phyloP scores from a whole-genome alignment of 169 alveolate genomes.

The Eimeria necatrix region DNA sequence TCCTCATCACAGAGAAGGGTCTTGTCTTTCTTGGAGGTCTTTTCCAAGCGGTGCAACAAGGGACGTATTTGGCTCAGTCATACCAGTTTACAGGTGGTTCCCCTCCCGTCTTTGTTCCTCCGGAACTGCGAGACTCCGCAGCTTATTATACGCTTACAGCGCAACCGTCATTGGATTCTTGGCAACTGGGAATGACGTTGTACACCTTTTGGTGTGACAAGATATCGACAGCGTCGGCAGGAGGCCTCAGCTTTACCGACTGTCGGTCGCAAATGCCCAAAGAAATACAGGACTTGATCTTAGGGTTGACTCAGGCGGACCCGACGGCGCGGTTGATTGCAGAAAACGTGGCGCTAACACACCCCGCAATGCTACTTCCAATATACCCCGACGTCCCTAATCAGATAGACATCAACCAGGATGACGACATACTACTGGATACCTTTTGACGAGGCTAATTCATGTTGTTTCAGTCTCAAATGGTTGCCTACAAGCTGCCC shows the following conservation, averaged over 20 bases:
- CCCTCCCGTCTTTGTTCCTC: constrained; percentile 24
- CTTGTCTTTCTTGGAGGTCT: constrained; percentile 54
- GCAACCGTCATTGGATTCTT: background rate
- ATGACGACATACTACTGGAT: background rate
- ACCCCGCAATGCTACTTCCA: constrained; percentile 66
- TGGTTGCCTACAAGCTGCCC: too few species aligned
- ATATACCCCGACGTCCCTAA: constrained; percentile 9
- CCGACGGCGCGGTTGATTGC: background rate
- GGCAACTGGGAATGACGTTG: constrained; percentile 74
- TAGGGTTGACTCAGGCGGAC: constrained; percentile 2
- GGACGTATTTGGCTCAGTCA: background rate
- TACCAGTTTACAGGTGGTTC: background rate
- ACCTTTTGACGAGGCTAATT: too few species aligned
- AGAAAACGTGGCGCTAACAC: background rate
- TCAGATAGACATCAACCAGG: constrained; percentile 30
- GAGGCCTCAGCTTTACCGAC: background rate
- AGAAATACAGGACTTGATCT: constrained; percentile 34
- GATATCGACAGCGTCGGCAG: background rate
- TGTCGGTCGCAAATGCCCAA: constrained; percentile 29
- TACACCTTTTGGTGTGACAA: constrained; percentile 52
- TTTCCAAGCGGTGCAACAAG: constrained; percentile 2
- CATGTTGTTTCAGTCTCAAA: too few species aligned
- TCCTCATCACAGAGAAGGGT: constrained; percentile 31
- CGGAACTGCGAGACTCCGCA: constrained; percentile 28
- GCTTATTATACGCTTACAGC: background rate